Conservation (phyloP, 164 flowering plant genomes). For the Protea cynaroides region DNA sequence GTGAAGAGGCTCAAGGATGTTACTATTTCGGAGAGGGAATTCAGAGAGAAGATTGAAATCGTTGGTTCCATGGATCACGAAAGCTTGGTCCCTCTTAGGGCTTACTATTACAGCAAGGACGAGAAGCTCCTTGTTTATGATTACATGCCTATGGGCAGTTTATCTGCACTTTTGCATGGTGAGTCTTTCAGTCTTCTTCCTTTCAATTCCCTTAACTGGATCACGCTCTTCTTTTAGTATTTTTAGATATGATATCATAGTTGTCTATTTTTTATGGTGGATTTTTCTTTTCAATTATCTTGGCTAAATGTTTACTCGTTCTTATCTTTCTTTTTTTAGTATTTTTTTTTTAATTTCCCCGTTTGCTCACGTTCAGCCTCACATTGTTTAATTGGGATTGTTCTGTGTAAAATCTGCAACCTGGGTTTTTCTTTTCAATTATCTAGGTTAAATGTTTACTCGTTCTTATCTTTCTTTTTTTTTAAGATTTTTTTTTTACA, state of each 20-base stretch:
- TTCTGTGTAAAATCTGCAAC: not conserved
- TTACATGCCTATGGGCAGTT: conserved; percentile 91
- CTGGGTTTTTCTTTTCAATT: not conserved
- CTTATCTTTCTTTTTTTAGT: no score
- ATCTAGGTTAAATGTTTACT: no score
- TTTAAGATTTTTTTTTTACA: not conserved
- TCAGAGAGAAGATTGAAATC: conserved; percentile 64
- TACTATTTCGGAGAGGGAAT: conserved; percentile 55
- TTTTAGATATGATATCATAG: conserved; percentile 1
- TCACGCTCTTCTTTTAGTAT: not conserved
- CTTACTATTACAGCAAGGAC: conserved; percentile 61
- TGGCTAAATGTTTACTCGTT: not conserved
- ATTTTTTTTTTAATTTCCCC: not conserved
- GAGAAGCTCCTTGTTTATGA: conserved; percentile 96
- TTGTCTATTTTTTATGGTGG: not conserved
- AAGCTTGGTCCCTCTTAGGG: conserved; percentile 75
- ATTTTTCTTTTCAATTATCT: no score
- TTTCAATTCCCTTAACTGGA: not conserved
- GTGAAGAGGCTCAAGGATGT: conserved; percentile 95
- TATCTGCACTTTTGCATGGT: conserved; percentile 97
- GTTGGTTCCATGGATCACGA: conserved; percentile 64
- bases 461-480: not conserved
- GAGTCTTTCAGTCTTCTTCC: conserved; percentile 13
- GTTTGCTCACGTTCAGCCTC: not conserved
- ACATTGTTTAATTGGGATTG: not conserved